Conservation (phyloP, 371 early-diverging fungal species). For the Rhizopus delemar region DNA sequence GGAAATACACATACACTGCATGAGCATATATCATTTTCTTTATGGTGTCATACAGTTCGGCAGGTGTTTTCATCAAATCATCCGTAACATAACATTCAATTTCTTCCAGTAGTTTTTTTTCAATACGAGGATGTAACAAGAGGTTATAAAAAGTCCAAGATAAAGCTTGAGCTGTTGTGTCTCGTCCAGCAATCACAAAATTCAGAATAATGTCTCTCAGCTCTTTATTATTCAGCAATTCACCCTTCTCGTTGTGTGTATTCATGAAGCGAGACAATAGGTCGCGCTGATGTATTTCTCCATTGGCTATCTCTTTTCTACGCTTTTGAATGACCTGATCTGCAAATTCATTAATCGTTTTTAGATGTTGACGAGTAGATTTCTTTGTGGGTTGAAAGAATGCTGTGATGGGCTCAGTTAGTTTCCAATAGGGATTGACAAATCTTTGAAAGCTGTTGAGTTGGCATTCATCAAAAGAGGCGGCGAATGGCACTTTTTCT, state of each 20-base stretch:
- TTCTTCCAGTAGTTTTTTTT: conserved; percentile 60
- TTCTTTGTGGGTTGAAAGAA: conserved; percentile 32
- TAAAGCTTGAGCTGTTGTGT: conserved; percentile 74
- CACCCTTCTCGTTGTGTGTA: conserved; percentile 50
- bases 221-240: conserved; percentile 48
- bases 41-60: conserved; percentile 42
- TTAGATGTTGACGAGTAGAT: conserved; percentile 45
- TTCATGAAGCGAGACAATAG: conserved; percentile 65
- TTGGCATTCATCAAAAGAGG: conserved; percentile 52
- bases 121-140: conserved; percentile 53
- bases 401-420: conserved; percentile 37
- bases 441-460: conserved; percentile 44
- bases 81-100: conserved; percentile 35
- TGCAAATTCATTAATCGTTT: conserved; percentile 53
- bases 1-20: conserved; percentile 32
- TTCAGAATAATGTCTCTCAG: conserved; percentile 71
- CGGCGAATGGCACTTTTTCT: conserved; percentile 49
- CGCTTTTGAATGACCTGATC: conserved; percentile 45
- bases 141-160: conserved; percentile 72
- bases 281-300: conserved; percentile 49
- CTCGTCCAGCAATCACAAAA: conserved; percentile 68
- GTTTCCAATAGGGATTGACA: conserved; percentile 55
- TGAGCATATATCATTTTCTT: conserved; percentile 60
- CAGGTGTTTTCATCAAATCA: conserved; percentile 3
- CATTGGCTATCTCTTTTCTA: conserved; percentile 37